Base-by-base conservation (phyloP, 805 yeast genomes). In the Sungouiella thailandica region DNA sequence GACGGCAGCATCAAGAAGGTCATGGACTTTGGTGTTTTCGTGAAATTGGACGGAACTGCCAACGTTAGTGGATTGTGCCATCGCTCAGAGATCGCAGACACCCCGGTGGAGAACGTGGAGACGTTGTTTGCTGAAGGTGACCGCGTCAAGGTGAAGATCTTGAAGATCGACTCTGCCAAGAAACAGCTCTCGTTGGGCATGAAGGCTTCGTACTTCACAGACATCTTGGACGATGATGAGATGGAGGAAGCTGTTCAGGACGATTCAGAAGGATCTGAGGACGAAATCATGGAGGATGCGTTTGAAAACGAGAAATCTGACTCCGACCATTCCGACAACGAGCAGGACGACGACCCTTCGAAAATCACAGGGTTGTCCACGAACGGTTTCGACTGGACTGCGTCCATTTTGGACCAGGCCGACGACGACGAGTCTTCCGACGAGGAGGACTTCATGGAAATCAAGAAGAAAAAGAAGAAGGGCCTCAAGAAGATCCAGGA, bases 381-480 rank as follows among this genome's bases (percentile, higher is more conserved):
- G 25, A 80, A 78, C 48, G 94, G 94, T 3, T 93, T 93, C 50
- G 96, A 93, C 58, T 93, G 98, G 98, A 82, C 95, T 29, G 95
- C 95, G 2, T 80, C 85, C 25, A 78, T 86, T 45, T 68, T 88
- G 42, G 95, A 85, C 47, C 94, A 85, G 61, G 85, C 82, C 13
- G 79, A 75, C 39, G 79, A 70, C 13, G 69, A 62, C 3, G 74
- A 65, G 16, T 72, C 68, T 3, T 74, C 75, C 5, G 73, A 70
- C 11, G 83, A 74, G 10, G 79, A 72, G 30, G 82, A 74, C 35
- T 72, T 69, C 23, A 81, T 74, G 35, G 76, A 72, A 33, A 68
- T 49, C 37, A 64, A 60, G 44, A 60, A 52, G 43, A 62, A 55
- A 45, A 68, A 66, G 48, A 70, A 65, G 44, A 72, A 72, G 51